These are phyloP conservation scores for Pseudevernia furfuracea DNA, from an alignment of 495 filamentous ascomycete genomes.

Conservation along the genomic window DNA sequence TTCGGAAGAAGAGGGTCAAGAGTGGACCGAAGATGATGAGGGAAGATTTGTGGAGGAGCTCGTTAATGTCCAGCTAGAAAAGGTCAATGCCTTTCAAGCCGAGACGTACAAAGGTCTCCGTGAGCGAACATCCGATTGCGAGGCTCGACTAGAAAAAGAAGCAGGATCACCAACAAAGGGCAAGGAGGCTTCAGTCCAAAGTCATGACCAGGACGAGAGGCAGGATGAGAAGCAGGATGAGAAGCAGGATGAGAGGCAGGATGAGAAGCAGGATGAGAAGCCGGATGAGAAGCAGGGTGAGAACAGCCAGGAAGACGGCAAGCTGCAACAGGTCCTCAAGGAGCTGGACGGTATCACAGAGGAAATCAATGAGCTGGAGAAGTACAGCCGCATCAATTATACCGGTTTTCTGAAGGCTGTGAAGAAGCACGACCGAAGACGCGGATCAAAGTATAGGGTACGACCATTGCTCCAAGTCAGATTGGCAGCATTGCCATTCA, in stretches of 20 bases:
- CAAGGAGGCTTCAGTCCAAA: conserved; percentile 21
- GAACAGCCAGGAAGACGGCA: conserved; percentile 38
- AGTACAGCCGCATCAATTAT: conserved; percentile 93
- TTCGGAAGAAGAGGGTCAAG: conserved; percentile 43
- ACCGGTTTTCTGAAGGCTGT: conserved; percentile 95
- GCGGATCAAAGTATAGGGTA: conserved; percentile 74
- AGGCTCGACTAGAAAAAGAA: conserved; percentile 44
- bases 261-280: conserved; percentile 50
- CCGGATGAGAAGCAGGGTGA: conserved; percentile 32
- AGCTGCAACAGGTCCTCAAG: conserved; percentile 60
- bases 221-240: conserved; percentile 52
- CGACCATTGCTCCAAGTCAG: conserved; percentile 84
- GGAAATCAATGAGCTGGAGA: conserved; percentile 88
- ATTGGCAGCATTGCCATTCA: conserved; percentile 79
- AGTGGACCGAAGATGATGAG: conserved; percentile 96
- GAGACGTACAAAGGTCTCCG: conserved; percentile 64
- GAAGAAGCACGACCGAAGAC: conserved; percentile 95
- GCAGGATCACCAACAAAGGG: conserved; percentile 27
- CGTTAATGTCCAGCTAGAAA: conserved; percentile 88
- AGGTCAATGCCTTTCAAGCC: conserved; percentile 83
- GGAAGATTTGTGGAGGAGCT: conserved; percentile 88
- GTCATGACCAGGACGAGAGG: conserved; percentile 21
- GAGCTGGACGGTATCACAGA: conserved; percentile 82
- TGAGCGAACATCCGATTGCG: conserved; percentile 54
- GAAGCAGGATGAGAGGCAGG: conserved; percentile 29